A percentile compares a stretch with the other conserved stretches of the same genome.
phyloP scores from a whole-genome alignment of 345 rosid genomes.

The Arabidopsis suecica region DNA sequence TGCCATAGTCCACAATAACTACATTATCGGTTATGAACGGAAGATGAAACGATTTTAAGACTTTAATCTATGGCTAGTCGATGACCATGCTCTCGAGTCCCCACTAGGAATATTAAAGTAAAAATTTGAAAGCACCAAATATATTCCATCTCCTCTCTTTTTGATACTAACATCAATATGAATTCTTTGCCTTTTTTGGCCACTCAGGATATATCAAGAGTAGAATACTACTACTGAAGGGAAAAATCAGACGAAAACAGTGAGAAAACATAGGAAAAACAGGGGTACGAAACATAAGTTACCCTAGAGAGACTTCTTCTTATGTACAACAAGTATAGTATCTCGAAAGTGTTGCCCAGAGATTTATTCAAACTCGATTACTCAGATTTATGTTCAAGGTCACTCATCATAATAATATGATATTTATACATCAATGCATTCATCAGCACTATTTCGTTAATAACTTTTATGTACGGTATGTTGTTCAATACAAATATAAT shows the following conservation, averaged over 20 bases:
- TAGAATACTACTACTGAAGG: background rate
- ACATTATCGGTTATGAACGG: background rate
- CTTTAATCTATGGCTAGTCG: background rate
- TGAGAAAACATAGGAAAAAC: background rate
- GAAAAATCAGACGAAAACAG: background rate
- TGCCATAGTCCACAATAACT: background rate
- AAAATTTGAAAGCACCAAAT: background rate
- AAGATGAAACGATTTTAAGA: background rate
- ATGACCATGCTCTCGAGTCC: background rate
- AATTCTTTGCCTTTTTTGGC: background rate
- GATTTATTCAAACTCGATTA: background rate
- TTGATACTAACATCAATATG: background rate
- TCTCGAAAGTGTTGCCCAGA: background rate
- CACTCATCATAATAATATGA: background rate
- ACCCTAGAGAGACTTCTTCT: background rate
- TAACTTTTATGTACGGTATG: background rate
- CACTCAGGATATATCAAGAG: background rate
- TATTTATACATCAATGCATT: background rate
- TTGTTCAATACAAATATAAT: too few species aligned
- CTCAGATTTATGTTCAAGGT: background rate
- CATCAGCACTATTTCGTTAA: too few species aligned
- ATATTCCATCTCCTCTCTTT: background rate
- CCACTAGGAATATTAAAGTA: background rate
- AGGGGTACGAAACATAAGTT: background rate
- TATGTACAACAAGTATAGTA: background rate